Base-by-base conservation (phyloP, 805 yeast genomes). In the Sugiyamaella boreocaroliniensis region DNA sequence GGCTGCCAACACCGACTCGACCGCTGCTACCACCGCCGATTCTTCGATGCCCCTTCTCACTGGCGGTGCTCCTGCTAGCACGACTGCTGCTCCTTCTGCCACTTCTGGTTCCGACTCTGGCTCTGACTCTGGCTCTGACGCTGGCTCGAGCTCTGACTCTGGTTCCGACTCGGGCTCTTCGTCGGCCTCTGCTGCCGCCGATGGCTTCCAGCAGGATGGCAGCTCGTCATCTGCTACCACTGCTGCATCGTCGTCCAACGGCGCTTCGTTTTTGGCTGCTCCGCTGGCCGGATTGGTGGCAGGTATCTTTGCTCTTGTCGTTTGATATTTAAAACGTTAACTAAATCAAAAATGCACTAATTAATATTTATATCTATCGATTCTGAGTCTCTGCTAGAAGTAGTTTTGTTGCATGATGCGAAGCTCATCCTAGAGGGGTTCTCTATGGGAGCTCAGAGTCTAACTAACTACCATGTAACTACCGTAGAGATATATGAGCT, bases 51-150 rank as follows among this genome's bases (percentile, higher is more conserved):
- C 15, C 16, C 15, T 18, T 4, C n/a, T 29, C 29, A 43, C 52
- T 44, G 47, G 51, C 16, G 48, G 40, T 26, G 34, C 50, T 44
- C 54, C 26, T 14, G 45, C 54, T 43, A 43, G 26, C 19, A 1
- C 53, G n/a, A 53, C 52, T 32, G 37, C 58, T 40, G 52, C 65
- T 16, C 34, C 61, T 42, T 10, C 49, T 40, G 42, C 34, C 51
- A 19, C 45, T 43, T 45, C 52, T 29, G 49, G 47, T 42, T 49
- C 48, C 26, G 50, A 10, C 45, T 47, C 55, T 14, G 50, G 45
- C 47, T 48, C 52, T 26, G 50, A 40, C 26, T 46, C 61, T 20
- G 52, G 53, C 50, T 45, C 58, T 47, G 54, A 19, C 41, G 34
- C 50, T n/a, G 51, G 41, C 45, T 20, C 47, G 29, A 41, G 14